These are phyloP conservation scores for Xylariaceae sp. DNA, from an alignment of 2,329 filamentous ascomycete genomes.

Conservation along the genomic window DNA sequence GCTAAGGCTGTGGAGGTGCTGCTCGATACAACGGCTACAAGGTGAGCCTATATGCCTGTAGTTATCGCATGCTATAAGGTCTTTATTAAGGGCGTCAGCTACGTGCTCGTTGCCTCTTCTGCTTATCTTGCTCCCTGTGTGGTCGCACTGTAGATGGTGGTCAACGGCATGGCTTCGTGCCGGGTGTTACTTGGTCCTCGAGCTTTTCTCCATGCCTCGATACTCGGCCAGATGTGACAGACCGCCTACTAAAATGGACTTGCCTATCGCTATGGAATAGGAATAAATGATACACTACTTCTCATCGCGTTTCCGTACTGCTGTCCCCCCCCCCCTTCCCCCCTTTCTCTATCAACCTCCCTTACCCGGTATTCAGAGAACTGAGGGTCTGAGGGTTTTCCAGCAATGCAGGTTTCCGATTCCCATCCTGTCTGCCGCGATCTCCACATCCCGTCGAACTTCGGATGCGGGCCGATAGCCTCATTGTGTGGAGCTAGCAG, in stretches of 20 bases:
- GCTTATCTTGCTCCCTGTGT: background rate
- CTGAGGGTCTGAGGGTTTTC: background rate
- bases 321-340: too few species aligned
- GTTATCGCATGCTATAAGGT: background rate
- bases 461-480: conserved; percentile 2
- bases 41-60: background rate
- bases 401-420: conserved; percentile 5
- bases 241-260: too few species aligned
- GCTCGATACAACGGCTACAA: background rate
- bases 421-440: conserved; percentile 2
- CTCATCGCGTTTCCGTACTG: too few species aligned
- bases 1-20: background rate
- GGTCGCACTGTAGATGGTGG: background rate
- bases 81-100: background rate
- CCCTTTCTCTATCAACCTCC: too few species aligned
- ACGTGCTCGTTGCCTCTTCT: background rate
- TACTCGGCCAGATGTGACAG: too few species aligned
- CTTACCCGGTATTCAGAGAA: background rate
- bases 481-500: conserved; percentile 1
- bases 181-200: too few species aligned
- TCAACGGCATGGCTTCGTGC: background rate
- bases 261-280: too few species aligned
- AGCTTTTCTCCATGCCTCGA: too few species aligned
- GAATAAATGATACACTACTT: too few species aligned
- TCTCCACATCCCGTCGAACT: conserved; percentile 2